These are phyloP conservation scores for Globisporangium parvum DNA, from an alignment of 352 stramenopile genomes.

Conservation along the genomic window DNA sequence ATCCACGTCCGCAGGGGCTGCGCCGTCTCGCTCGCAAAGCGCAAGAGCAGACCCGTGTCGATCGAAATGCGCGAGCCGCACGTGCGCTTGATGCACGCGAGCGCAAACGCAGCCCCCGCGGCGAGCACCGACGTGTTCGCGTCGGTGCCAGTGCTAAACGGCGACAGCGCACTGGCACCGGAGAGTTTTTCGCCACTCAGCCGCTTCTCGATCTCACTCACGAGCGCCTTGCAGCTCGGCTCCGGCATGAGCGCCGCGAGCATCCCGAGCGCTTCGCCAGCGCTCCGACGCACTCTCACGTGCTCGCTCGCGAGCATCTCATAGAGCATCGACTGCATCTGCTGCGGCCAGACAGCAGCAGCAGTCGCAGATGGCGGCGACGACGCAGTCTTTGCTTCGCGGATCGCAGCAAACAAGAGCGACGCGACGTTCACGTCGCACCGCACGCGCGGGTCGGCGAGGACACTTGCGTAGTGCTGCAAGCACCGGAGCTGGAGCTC, in stretches of 20 bases:
- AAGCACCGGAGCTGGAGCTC: slow-evolving; percentile 79
- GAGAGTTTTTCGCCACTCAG: slow-evolving; percentile 10
- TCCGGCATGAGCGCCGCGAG: slow-evolving; percentile 48
- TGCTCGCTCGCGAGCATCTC: slow-evolving; percentile 74
- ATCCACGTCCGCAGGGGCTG: slow-evolving; percentile 83
- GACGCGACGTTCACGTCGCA: slow-evolving; percentile 79
- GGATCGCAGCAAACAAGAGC: slow-evolving; percentile 60
- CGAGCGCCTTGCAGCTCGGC: slow-evolving; percentile 36
- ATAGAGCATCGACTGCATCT: slow-evolving; percentile 78
- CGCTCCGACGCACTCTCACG: slow-evolving; percentile 52
- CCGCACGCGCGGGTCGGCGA: slow-evolving; percentile 53
- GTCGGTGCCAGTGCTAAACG: slow-evolving; percentile 24
- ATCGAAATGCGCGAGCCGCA: slow-evolving; percentile 75
- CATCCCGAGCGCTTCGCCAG: slow-evolving; percentile 67
- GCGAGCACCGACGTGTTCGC: slow-evolving; percentile 42
- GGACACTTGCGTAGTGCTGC: slow-evolving; percentile 63
- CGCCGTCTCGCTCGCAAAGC: slow-evolving; percentile 52
- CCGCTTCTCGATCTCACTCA: slow-evolving; percentile 70
- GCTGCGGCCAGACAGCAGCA: slow-evolving; percentile 40
- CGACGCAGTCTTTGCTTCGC: slow-evolving; percentile 32
- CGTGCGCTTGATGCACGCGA: slow-evolving; percentile 73
- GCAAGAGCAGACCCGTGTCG: slow-evolving; percentile 70
- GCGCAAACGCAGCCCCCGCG: slow-evolving; percentile 62
- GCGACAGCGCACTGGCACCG: too few species aligned
- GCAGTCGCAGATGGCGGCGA: slow-evolving; percentile 13